Evolutionary conservation across 306 rosid species (phyloP), one percentile per base, ranked within the genome.

Genomic region (Vigna reflexopilosa): DNA sequence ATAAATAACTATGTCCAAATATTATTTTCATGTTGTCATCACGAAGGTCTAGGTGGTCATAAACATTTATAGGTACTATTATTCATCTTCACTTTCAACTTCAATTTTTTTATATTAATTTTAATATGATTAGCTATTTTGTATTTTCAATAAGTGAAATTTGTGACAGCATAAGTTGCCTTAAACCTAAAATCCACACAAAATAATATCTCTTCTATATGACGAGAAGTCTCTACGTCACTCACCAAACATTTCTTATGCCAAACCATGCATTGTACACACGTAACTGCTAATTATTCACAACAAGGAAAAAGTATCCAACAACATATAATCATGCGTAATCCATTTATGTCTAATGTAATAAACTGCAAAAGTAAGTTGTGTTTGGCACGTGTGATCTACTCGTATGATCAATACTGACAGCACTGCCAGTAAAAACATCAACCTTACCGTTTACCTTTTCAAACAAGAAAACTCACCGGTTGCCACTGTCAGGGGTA

Each of bases 401-500:
- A 1, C 5, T 6, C 70, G 4, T 32, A 19, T 5, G 50, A 19
- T 40, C 32, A 50, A 1, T 66, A 28, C 49, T 66, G 72, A 63
- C 48, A 36, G 30, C 5, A 10, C 32, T 32, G 38, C 49, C 47
- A 16, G 70, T 47, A 19, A 62, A 24, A 73, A 69, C 72, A 34
- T 15, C 19, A 73, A 51, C 62, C 8, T 40, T 28, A 22, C 24
- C n/a, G 30, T 28, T 47, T 56, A 67, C 64, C 38, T 17, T 72
- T 22, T 58, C 54, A 22, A 6, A 13, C 38, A 5, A 34, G 68
- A 34, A 32, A 62, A 16, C 24, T 62, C 68, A 16, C 68, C 47
- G 24, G 68, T 34, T 34, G 16, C 24, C 68, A 16, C 19, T 34
- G 45, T 0, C 68, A 55, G 73, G 91, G 97, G 80, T 45, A 90